A percentile compares a stretch with the other conserved stretches of the same genome.
Evolutionary conservation across 768 basidiomycete species (phyloP).

Genomic region (Amanita exitialis): DNA sequence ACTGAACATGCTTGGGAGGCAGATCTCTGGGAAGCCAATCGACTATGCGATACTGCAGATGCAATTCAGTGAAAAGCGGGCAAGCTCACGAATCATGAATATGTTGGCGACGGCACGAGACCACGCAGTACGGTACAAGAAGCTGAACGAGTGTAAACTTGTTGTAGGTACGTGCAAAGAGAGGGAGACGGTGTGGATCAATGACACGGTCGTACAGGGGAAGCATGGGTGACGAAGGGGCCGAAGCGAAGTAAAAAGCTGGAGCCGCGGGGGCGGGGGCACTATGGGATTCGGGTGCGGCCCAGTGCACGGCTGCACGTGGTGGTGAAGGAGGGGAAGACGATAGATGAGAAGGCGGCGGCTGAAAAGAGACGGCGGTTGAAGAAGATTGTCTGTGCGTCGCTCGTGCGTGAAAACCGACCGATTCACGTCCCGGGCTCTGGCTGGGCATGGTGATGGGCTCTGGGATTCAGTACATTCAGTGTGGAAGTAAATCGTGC

Average conservation of each 20-base stretch:
- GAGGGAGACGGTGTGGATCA: neutral
- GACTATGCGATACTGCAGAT: constrained; percentile 96
- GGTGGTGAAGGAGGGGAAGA: constrained; percentile 74
- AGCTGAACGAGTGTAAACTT: constrained; percentile 58
- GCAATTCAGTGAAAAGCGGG: constrained; percentile 92
- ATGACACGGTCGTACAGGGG: constrained; percentile 37
- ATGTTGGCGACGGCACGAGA: constrained; percentile 83
- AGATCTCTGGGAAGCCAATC: constrained; percentile 86
- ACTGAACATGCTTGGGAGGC: constrained; percentile 77
- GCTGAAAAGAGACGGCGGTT: constrained; percentile 58
- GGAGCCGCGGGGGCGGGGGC: constrained; percentile 79
- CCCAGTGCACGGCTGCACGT: constrained; percentile 69
- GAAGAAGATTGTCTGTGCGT: constrained; percentile 71
- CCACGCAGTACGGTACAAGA: constrained; percentile 73
- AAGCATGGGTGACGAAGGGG: constrained; percentile 93
- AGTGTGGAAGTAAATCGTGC: too few species aligned
- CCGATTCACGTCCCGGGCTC: constrained; percentile 67
- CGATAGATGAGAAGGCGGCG: constrained; percentile 53
- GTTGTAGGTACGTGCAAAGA: constrained; percentile 59
- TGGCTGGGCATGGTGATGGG: constrained; percentile 79
- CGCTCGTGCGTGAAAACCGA: constrained; percentile 67
- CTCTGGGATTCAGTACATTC: too few species aligned
- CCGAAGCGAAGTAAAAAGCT: constrained; percentile 48
- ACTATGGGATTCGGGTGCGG: constrained; percentile 67
- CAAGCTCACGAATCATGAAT: constrained; percentile 75